Evolutionary conservation across 768 basidiomycete genomes (phyloP), one percentile per base, ranked within the genome.

Genomic region (Tephrocybe sp.): DNA sequence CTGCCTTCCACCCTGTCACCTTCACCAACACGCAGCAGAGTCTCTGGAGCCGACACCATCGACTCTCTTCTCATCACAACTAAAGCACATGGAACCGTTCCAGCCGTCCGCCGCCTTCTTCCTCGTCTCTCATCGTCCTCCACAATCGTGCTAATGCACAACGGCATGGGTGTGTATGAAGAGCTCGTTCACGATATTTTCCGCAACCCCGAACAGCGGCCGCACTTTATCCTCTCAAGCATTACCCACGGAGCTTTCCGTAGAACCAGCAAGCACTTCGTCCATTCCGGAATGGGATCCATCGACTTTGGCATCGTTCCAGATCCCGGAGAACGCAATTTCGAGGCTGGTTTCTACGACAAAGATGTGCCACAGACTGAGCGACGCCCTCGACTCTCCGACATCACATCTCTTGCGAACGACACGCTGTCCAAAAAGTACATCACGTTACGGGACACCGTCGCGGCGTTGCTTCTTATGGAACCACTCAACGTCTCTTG

Each of bases 111-210:
- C 15, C 62, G 66, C 0, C 78, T 98, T 49, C 68, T 78, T 15
- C 81, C 80, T 11, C 81, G 93, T 15, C 68, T 98, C 17, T 73
- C 77, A 3, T 64, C 77, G 0, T 66, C 78, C 44, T 88, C 86
- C 38, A 96, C 94, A 30, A 84, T 98, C 57, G 90, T 96, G 2
- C 79, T 99, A n/a, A 68, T 98, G 47, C 91, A 96, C 62, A 96
- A 96, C 64, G 96, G 96, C 21, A 90, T 97, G 85, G 96, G 93
- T 10, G 72, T 95, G 8, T 90, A 93, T 66, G 95, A 98, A 58
- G 72, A 82, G 53, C 76, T 97, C 42, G 65, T 91, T 15, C 62
- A 70, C 5, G 59, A 77, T 5, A 59, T 93, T 37, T 98, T 93
- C 66, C 85, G 78, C 17, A 87, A 93, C 65, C 78, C 85, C 20